Percentiles rank a stretch among this genome's conserved stretches.
Conservation (phyloP, 805 yeast genomes). For the Saturnispora hagleri region DNA sequence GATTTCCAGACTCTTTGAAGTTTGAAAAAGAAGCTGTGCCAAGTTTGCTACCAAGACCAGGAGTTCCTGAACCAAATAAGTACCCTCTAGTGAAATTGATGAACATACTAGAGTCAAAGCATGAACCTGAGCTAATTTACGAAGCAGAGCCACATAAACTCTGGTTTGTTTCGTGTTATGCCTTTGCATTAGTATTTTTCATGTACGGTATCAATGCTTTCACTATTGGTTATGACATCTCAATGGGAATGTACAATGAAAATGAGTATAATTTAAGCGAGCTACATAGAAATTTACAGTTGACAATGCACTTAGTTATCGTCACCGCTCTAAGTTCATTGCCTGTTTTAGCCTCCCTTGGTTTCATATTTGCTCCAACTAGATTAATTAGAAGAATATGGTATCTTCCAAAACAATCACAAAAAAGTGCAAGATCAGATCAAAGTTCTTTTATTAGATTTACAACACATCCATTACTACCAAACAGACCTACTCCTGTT, state of each 20-base stretch:
- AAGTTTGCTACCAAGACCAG: constrained; percentile 63
- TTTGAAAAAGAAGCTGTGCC: constrained; percentile 56
- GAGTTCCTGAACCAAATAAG: constrained; percentile 64
- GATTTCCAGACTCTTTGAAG: constrained; percentile 56
- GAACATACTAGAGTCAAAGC: constrained; percentile 39
- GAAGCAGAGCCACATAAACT: constrained; percentile 78
- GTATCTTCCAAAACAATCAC: constrained; percentile 43
- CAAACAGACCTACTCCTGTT: constrained; percentile 70
- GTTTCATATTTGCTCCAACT: constrained; percentile 50
- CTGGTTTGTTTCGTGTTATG: constrained; percentile 61
- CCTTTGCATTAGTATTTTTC: constrained; percentile 58
- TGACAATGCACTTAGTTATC: constrained; percentile 22
- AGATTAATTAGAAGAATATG: constrained; percentile 67
- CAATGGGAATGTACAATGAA: constrained; percentile 20
- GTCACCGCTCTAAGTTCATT: constrained; percentile 32
- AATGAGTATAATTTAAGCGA: constrained; percentile 25
- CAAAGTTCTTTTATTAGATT: constrained; percentile 41
- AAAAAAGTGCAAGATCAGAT: constrained; percentile 33
- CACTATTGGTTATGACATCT: constrained; percentile 24
- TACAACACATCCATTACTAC: constrained; percentile 67
- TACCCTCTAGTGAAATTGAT: constrained; percentile 54
- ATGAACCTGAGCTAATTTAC: constrained; percentile 64
- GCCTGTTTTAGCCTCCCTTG: constrained; percentile 33
- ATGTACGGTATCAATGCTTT: constrained; percentile 51
- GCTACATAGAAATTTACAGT: constrained; percentile 19